A percentile compares a stretch with the other conserved stretches of the same genome.
Evolutionary conservation across 2,329 filamentous ascomycete genomes (phyloP).

Genomic region (Aspergillus amoenus): DNA sequence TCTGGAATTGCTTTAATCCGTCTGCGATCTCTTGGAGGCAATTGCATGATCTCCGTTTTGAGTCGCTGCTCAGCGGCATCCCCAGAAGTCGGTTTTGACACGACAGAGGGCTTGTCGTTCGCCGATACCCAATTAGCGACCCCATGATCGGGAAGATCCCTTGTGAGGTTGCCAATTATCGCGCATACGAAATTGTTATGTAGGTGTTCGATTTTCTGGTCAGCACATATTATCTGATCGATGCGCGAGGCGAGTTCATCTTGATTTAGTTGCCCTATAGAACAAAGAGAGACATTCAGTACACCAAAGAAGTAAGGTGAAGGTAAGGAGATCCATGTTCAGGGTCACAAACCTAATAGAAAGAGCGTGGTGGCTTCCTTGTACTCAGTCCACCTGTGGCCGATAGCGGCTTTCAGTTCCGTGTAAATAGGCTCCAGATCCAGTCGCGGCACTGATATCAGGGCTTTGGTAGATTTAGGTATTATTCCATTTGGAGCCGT

Average conservation of each 20-base stretch:
- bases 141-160: slow-evolving; percentile 62
- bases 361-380: slow-evolving; percentile 59
- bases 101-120: slow-evolving; percentile 52
- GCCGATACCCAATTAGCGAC: slow-evolving; percentile 65
- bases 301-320: not conserved
- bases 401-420: slow-evolving; percentile 59
- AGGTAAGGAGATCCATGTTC: not conserved
- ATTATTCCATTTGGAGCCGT: slow-evolving; percentile 29
- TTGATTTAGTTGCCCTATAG: slow-evolving; percentile 58
- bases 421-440: slow-evolving; percentile 64
- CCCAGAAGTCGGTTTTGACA: slow-evolving; percentile 53
- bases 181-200: slow-evolving; percentile 63
- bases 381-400: slow-evolving; percentile 61
- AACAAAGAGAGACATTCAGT: slow-evolving; percentile 22
- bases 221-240: slow-evolving; percentile 54
- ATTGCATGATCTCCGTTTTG: slow-evolving; percentile 64
- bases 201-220: slow-evolving; percentile 55
- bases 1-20: slow-evolving; percentile 57
- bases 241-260: slow-evolving; percentile 59
- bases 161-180: slow-evolving; percentile 58
- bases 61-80: slow-evolving; percentile 63
- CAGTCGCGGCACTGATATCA: slow-evolving; percentile 58
- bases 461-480: slow-evolving; percentile 51
- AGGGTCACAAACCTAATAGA: slow-evolving; percentile 51
- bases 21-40: slow-evolving; percentile 60